phyloP scores from a whole-genome alignment of 2,329 filamentous ascomycete genomes.

The Dactylella cylindrospora region DNA sequence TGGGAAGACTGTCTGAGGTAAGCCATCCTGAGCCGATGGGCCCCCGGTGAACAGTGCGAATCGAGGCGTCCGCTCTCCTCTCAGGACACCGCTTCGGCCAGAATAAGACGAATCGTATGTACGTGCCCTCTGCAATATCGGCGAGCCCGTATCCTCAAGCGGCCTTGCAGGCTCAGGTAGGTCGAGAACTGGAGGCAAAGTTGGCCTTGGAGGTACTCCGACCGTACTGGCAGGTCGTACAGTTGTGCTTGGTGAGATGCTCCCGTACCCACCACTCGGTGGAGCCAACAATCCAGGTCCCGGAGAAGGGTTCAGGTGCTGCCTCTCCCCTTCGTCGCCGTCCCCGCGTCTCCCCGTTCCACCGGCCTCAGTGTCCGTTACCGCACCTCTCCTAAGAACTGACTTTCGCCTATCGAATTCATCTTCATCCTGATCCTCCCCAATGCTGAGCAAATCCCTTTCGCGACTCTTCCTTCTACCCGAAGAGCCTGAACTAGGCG shows the following conservation, averaged over 20 bases:
- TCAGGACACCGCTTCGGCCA: slow-evolving; percentile 1
- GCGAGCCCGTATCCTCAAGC: slow-evolving; percentile 10
- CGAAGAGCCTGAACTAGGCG: too few relatives aligned
- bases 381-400: background rate
- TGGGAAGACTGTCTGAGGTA: slow-evolving; percentile 18
- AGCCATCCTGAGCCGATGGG: background rate
- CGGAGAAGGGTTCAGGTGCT: slow-evolving; percentile 28
- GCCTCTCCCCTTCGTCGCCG: slow-evolving; percentile 23
- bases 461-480: slow-evolving; percentile 12
- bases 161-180: slow-evolving; percentile 32
- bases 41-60: slow-evolving; percentile 1
- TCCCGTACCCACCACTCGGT: slow-evolving; percentile 16
- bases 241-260: slow-evolving; percentile 11
- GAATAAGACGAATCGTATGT: slow-evolving; percentile 30
- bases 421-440: slow-evolving; percentile 24
- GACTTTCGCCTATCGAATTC: slow-evolving; percentile 19
- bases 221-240: slow-evolving; percentile 9
- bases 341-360: slow-evolving; percentile 7
- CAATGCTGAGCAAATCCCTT: slow-evolving; percentile 14
- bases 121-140: slow-evolving; percentile 8
- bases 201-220: slow-evolving; percentile 17
- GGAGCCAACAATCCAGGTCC: background rate
- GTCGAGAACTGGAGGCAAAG: slow-evolving; percentile 21
- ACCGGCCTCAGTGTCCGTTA: slow-evolving; percentile 1
- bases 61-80: slow-evolving; percentile 14